Evolutionary conservation across 306 rosid species (phyloP), one percentile per base, ranked within the genome.

Genomic region (Vigna reflexopilosa): DNA sequence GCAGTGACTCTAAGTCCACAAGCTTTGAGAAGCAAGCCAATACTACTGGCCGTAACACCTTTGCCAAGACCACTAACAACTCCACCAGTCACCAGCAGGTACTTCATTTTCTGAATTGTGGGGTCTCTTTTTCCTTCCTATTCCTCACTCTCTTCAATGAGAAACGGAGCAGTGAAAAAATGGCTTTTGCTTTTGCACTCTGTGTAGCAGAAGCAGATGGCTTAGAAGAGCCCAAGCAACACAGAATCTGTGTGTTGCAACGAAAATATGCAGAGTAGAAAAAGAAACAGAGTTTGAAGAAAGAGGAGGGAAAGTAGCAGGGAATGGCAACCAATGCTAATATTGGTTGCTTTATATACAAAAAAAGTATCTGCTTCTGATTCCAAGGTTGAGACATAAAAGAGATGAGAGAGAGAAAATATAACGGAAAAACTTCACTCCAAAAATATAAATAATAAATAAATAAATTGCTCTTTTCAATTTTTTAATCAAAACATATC

Each of bases 1-100:
- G 94, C 83, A 78, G 98, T 94, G 73, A 94, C 93, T 44, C 97
- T 78, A 67, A 94, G 96, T 55, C 98, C 98, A 84, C 97, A 94
- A 65, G 94, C 93, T 82, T 90, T 88, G 86, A 94, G 96, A 83
- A 94, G 91, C 24, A 94, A 79, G 11, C 98, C 98, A 84, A 94
- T 85, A 87, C 98, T 92, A 80, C 98, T 94, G 0, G 98, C 98
- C 7, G 98, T 94, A 40, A 94, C 93, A 22, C 98, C 98, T 80
- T 94, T 94, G 4, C 98, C 98, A 28, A 94, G 96, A 9, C 98
- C 98, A 79, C 98, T 94, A 45, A 94, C 94, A 19, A 94, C 98
- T 70, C 98, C 98, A 15, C 98, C 98, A 30, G 94, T 94, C 52
- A 94, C 98, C 83, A 92, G 40, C 52, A 94, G 89, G 71, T 94